Evolutionary conservation across 73 alveolate species (phyloP), one percentile per base, ranked within the genome.

Genomic region (Diophrys sp.): DNA sequence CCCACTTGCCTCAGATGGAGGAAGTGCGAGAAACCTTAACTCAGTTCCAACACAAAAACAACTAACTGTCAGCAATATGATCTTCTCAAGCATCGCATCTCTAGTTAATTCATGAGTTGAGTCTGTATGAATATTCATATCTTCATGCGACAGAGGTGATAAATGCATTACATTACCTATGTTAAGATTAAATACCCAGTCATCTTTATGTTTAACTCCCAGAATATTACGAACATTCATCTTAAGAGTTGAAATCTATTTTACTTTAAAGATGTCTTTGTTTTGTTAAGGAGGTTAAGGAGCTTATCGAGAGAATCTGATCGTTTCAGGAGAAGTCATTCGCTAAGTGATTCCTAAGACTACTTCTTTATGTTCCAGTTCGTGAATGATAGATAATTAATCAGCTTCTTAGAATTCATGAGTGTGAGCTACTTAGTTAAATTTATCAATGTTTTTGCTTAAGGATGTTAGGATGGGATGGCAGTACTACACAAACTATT

Each of bases 1-100:
- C 56, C 68, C 67, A 56, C 2, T 71, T 24, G 73, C 23, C 54
- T 31, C 69, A 2, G 56, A 32, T 28, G 76, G 56, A 25, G 85
- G 33, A n/a, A 31, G 72, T 62, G 89, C 80, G 70, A 95, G 70
- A 71, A 95, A 90, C 81, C 99, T 85, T 54, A 95, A 74, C 85
- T 95, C 99, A 24, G 97, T 95, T 8, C 96, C 99, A 18, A 95
- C 93, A 75, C 99, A 92, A 80, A 95, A 95, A 78, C 92, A 90
- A 33, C 96, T 79, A 0, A 95, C 97, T 14, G 94, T 81, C 56
- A 92, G 87, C 89, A 95, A 79, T 5, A 95, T 91, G 70, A 95
- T 91, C 74, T 95, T 95, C 80, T 95, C 99, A 33, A 95, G 87
- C 86, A 95, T 92, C 18, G 97, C 96, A 88, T 95, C 99, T 78